Base-by-base conservation (phyloP, 2,329 filamentous ascomycete genomes). In the Aspergillus transmontanensis region DNA sequence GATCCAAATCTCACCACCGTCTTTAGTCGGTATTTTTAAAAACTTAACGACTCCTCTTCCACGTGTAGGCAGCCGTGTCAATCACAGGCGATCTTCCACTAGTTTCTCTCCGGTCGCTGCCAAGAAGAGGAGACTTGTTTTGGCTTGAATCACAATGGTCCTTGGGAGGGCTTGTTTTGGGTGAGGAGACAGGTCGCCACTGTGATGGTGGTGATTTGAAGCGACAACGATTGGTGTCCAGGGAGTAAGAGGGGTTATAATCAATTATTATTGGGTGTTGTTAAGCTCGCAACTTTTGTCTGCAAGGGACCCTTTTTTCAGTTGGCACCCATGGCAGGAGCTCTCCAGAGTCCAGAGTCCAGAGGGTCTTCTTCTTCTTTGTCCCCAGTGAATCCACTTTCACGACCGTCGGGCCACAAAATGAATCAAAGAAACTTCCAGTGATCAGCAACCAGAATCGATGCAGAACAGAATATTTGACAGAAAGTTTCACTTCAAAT, bases 11-110 rank as follows among this genome's bases (percentile, higher is more conserved):
- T 23, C 28, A 23, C 41, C 39, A 58, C 19, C 16, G 21, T 48
- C 57, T 11, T 46, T 48, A 50, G 56, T 30, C 57, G 32, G 30
- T 45, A 50, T 26, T 46, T n/a, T 50, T 58, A 58, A 39, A 36
- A 36, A 51, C 6, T 50, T 4, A 30, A n/a, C 48, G 16, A 51
- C 48, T 51, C 28, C 48, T 51, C 51, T 45, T 55, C 59, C 43
- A 60, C 53, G 50, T 57, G 53, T 54, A 48, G 50, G 53, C 39
- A 56, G 45, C 30, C 51, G 32, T 60, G 41, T 48, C 32, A 57
- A 56, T 50, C 59, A 23, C 43, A 36, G 41, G 30, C 51, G 53
- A 60, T 57, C 41, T 34, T 32, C 51, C 57, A 58, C 57, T 58
- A 58, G 57, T 51, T 51, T 51, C 46, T 30, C 14, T 28, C 16